Evolutionary conservation across 257 asterid genomes (phyloP).

Genomic region (Solanum clarkiae): DNA sequence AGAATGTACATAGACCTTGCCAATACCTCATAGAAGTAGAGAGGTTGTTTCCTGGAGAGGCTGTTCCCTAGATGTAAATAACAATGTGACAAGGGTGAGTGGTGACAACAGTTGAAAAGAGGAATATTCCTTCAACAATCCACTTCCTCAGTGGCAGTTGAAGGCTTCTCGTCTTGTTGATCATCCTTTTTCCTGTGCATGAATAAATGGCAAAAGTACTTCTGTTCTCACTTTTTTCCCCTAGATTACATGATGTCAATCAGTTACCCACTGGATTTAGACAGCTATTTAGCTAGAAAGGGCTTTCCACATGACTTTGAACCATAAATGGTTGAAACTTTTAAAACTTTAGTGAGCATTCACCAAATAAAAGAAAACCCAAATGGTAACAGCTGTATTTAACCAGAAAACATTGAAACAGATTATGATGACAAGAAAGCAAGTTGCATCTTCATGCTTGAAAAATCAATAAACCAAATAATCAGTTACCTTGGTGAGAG

Average conservation of each 20-base stretch:
- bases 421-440: not conserved
- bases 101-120: not conserved
- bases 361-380: not conserved
- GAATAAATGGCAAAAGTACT: not conserved
- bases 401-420: not conserved
- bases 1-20: no score
- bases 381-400: not conserved
- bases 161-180: not conserved
- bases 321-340: not conserved
- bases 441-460: not conserved
- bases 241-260: not conserved
- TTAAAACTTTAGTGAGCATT: not conserved
- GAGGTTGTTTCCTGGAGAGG: no score
- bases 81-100: not conserved
- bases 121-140: not conserved
- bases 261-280: not conserved
- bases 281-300: not conserved
- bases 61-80: not conserved
- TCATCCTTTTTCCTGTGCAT: not conserved
- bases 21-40: no score
- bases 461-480: not conserved
- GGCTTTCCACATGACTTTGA: not conserved
- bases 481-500: constrained; percentile 69
- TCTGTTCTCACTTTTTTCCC: not conserved
- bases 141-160: not conserved